phyloP scores from a whole-genome alignment of 2,329 filamentous ascomycete species.

The Raffaelea albimanens region DNA sequence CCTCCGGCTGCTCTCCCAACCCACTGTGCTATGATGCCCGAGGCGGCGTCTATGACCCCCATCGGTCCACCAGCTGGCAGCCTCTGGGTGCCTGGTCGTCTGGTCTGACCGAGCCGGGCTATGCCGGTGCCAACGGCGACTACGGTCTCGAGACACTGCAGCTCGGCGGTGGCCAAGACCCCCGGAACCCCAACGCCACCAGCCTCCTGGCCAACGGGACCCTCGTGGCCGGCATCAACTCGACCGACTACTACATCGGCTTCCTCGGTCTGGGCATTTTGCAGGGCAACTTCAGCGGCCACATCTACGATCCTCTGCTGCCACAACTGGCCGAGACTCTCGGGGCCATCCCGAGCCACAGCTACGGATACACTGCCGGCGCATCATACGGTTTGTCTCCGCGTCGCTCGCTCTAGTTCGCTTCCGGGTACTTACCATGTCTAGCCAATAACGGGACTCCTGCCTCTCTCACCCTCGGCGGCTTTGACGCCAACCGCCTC shows the following conservation, averaged over 20 bases:
- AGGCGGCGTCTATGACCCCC: conserved; percentile 48
- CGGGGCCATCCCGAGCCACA: conserved; percentile 58
- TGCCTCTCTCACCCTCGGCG: conserved; percentile 57
- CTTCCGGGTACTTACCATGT: conserved; percentile 5
- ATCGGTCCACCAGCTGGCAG: conserved; percentile 47
- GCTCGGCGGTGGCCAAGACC: conserved; percentile 8
- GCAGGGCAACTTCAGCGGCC: conserved; percentile 40
- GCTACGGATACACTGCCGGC: conserved; percentile 68
- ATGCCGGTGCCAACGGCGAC: conserved; percentile 43
- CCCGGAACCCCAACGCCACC: too few species aligned
- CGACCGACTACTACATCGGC: conserved; percentile 45
- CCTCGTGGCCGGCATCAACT: conserved; percentile 43
- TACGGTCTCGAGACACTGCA: conserved; percentile 48
- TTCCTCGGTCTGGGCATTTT: conserved; percentile 48
- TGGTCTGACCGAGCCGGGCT: too few species aligned
- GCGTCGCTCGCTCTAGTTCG: conserved; percentile 6
- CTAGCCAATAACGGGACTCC: conserved; percentile 28
- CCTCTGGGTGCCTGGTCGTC: conserved; percentile 12
- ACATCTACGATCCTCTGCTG: conserved; percentile 40
- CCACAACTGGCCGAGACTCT: conserved; percentile 48
- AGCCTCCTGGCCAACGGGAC: conserved; percentile 31
- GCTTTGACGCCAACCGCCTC: conserved; percentile 57
- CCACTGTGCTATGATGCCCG: conserved; percentile 44
- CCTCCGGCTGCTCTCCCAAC: conserved; percentile 57
- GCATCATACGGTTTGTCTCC: conserved; percentile 54